These are phyloP conservation scores for Aspergillus diversus DNA, from an alignment of 495 filamentous ascomycete genomes.

Conservation along the genomic window DNA sequence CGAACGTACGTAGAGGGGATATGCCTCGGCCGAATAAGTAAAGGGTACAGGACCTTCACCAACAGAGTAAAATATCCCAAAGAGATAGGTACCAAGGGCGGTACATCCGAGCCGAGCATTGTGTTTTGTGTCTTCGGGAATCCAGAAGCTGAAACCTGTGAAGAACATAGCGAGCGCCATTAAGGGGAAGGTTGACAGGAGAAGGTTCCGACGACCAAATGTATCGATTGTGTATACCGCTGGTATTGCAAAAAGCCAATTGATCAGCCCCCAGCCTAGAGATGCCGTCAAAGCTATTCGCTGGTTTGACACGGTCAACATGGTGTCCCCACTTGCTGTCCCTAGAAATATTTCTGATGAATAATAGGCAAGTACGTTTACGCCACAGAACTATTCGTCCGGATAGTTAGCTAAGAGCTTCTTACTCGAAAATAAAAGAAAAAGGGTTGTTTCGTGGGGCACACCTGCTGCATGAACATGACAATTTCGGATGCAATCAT, in stretches of 20 bases:
- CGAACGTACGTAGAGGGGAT: constrained; percentile 75
- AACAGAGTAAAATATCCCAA: constrained; percentile 74
- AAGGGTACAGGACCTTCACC: constrained; percentile 84
- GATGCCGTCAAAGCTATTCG: constrained; percentile 65
- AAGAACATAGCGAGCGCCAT: constrained; percentile 75
- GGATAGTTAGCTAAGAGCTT: background rate
- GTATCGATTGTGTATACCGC: constrained; percentile 83
- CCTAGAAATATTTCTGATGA: constrained; percentile 56
- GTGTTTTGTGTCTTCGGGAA: constrained; percentile 51
- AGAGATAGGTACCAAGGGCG: constrained; percentile 73
- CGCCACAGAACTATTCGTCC: constrained; percentile 33
- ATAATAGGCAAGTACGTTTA: constrained; percentile 66
- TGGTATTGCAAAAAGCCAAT: constrained; percentile 77
- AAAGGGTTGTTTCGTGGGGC: constrained; percentile 8
- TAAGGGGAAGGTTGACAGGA: constrained; percentile 77
- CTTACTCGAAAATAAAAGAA: background rate
- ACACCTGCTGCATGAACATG: constrained; percentile 86
- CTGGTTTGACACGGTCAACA: constrained; percentile 44
- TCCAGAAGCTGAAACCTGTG: constrained; percentile 81
- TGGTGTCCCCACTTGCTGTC: constrained; percentile 23
- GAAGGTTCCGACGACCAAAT: constrained; percentile 78
- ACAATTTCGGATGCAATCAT: constrained; percentile 74
- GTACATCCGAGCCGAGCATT: constrained; percentile 60
- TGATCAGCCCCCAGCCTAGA: constrained; percentile 77
- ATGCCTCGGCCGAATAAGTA: constrained; percentile 79